Evolutionary conservation across 768 basidiomycete species (phyloP), one percentile per base, ranked within the genome.

Genomic region (Russula compacta): DNA sequence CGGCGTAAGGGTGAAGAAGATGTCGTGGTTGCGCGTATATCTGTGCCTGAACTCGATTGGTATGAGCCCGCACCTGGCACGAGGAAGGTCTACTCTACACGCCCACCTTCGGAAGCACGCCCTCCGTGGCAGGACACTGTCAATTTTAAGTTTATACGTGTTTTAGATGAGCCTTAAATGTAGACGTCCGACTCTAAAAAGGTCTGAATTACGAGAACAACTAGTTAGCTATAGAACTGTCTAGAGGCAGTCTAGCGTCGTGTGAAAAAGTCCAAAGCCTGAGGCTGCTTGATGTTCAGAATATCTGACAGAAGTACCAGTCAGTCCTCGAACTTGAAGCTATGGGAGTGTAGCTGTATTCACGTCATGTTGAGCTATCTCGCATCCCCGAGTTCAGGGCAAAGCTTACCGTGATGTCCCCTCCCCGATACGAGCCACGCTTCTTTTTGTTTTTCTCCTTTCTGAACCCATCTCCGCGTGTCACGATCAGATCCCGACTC

Each of bases 401-500:
- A 32, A 56, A 42, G 36, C 63, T 55, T 35, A 95, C 92, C 51
- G 94, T 95, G 63, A 99, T 99, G 70, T 95, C 91, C 43, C 95
- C 95, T 12, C 95, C 94, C 48, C 83, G 82, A 73, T 98, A 98
- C 63, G 87, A 92, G 3, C 94, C 95, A 67, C 89, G 79, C 76
- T 99, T 99, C 77, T 98, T 98, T 83, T 98, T 99, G 77, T 97
- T 98, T 76, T 99, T 99, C 79, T 97, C 95, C 74, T 98, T 99
- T 57, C 93, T 82, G 79, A 99, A 99, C 2, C 92, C 92, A 51
- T 90, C 87, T 3, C 95, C 95, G 1, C 94, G 83, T 3, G 95
- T 98, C 32, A 94, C 89, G 64, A 95, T 87, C 63, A 99, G 76
- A 73, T 98, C 97, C 42, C 81, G 79, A 65, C 86, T 84, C 0